These are phyloP conservation scores for Lactarius indigo DNA, from an alignment of 768 basidiomycete genomes.

Conservation along the genomic window DNA sequence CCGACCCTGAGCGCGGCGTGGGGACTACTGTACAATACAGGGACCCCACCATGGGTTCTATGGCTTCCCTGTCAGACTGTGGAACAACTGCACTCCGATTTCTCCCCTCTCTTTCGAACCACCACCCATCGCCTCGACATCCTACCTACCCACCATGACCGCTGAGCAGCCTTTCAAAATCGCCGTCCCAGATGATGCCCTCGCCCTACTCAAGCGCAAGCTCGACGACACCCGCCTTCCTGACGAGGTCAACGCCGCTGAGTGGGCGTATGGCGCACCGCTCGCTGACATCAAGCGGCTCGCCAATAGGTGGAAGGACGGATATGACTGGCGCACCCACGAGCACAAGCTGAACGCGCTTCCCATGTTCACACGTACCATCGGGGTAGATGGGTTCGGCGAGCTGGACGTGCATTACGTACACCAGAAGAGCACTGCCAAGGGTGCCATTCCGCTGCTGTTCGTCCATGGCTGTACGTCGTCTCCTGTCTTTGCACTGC, in stretches of 20 bases:
- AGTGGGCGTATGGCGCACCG: conserved; percentile 47
- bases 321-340: conserved; percentile 33
- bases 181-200: conserved; percentile 40
- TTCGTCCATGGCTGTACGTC: conserved; percentile 35
- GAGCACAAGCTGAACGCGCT: conserved; percentile 35
- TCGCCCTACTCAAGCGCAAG: conserved; percentile 43
- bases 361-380: conserved; percentile 36
- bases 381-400: conserved; percentile 34
- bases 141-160: not conserved
- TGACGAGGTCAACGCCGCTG: conserved; percentile 52
- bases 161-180: conserved; percentile 46
- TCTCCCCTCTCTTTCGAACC: not conserved
- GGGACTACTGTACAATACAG: too few relatives aligned
- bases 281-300: conserved; percentile 31
- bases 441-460: conserved; percentile 31
- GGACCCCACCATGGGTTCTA: not conserved
- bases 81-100: not conserved
- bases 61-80: not conserved
- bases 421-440: conserved; percentile 32
- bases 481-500: not conserved
- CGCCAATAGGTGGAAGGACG: conserved; percentile 30
- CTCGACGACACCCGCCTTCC: conserved; percentile 50
- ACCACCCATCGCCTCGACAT: not conserved
- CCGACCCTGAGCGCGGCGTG: too few relatives aligned
- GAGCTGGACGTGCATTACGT: conserved; percentile 37